Conservation (phyloP, 148 eudicot species). For the Camellia lanceoleosa region DNA sequence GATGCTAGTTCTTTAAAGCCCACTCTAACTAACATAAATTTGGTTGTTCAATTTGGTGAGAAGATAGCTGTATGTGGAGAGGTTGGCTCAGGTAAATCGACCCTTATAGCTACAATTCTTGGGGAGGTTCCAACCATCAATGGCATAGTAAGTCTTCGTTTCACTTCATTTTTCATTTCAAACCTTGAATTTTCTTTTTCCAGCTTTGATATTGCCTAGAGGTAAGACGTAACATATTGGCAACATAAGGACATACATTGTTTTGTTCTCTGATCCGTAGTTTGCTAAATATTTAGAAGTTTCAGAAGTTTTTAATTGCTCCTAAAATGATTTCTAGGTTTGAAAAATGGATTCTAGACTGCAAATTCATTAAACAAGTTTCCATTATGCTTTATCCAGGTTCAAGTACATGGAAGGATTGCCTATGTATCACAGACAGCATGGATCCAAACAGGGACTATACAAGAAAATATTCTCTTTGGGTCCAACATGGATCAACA, state of each 20-base stretch:
- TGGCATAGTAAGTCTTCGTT: constrained; percentile 27
- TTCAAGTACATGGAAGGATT: constrained; percentile 40
- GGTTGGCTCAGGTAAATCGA: no score
- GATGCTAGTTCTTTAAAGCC: no score
- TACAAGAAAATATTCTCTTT: constrained; percentile 57
- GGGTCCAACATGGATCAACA: constrained; percentile 42
- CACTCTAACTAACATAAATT: no score
- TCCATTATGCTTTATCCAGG: constrained; percentile 27
- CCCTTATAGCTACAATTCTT: constrained; percentile 39
- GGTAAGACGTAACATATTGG: no score
- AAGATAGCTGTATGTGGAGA: no score
- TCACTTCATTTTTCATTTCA: background rate
- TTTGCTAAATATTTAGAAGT: no score
- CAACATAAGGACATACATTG: no score
- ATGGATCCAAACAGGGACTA: constrained; percentile 74
- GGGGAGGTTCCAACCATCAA: background rate
- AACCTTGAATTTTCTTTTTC: background rate
- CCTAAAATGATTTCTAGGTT: no score
- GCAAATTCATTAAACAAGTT: background rate
- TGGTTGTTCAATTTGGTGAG: no score
- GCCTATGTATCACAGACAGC: constrained; percentile 68
- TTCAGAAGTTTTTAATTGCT: no score
- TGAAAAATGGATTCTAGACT: background rate
- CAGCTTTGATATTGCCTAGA: background rate
- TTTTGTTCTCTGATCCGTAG: no score